Base-by-base conservation (phyloP, 352 stramenopile genomes). In the Thalassiosira mediterranea region DNA sequence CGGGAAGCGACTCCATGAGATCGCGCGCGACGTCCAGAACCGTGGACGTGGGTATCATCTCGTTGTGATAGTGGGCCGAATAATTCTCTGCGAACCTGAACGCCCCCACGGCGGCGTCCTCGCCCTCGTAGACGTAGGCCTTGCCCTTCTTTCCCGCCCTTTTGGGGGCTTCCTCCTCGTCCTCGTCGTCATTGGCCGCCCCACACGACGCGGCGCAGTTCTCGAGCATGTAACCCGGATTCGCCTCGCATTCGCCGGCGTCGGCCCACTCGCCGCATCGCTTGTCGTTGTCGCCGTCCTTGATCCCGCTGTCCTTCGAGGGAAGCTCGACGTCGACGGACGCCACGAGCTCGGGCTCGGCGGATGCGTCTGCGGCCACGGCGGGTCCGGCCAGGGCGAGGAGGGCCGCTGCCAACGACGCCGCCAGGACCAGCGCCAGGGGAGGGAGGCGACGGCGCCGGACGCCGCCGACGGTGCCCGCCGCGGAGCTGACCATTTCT, bases 61-160 rank as follows among this genome's bases (percentile, higher is more conserved):
- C 42, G 58, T 74, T 38, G 0, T 7, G 11, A 38, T 79, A 79
- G 38, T 79, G 29, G 5, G 37, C 4, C n/a, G 71, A 58, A 40
- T 84, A 76, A 25, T 78, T 21, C 42, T 87, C 79, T 1, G 71
- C 79, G 32, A 87, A 87, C 31, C 79, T 63, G 38, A 87, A 83
- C 2, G 79, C 79, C 26, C 69, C 74, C n/a, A 85, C 62, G 0
- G 74, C 79, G 1, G 59, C 64, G 68, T 87, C 79, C 53, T 87
- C 79, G 0, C 70, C 76, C 10, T 70, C 4, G 32, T 81, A 78
- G 1, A 84, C 32, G 17, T 42, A 49, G 3, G 69, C 67, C 21
- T 5, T 59, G 17, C 54, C 71, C 13, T 47, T 47, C 4, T 29
- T 46, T 17, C 25, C 28, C 11, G 25, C 21, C 2, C 3, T 2